phyloP scores from a whole-genome alignment of 768 basidiomycete genomes.

The Tricholoma saponaceum region DNA sequence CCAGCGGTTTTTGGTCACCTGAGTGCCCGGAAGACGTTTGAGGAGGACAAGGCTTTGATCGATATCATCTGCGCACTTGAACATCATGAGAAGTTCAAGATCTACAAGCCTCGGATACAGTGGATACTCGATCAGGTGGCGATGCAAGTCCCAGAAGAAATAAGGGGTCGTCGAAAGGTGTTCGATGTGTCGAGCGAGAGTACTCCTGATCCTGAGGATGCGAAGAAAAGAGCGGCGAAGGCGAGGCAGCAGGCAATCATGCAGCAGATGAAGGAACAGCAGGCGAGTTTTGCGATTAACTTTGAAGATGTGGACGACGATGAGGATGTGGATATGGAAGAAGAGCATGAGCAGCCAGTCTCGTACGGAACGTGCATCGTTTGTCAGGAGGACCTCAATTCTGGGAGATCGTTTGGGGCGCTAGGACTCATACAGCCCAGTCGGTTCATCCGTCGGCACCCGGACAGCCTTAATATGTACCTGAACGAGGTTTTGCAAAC shows the following conservation, averaged over 20 bases:
- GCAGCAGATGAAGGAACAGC: conserved; percentile 93
- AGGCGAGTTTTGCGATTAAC: conserved; percentile 79
- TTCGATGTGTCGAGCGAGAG: conserved; percentile 29
- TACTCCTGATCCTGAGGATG: conserved; percentile 53
- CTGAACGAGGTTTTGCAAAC: conserved; percentile 71
- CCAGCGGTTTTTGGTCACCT: conserved; percentile 57
- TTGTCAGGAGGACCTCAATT: conserved; percentile 90
- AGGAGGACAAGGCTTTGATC: conserved; percentile 57
- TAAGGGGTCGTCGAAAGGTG: conserved; percentile 44
- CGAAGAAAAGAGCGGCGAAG: conserved; percentile 82
- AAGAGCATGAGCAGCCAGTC: conserved; percentile 41
- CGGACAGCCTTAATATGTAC: conserved; percentile 58
- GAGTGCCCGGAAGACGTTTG: conserved; percentile 51
- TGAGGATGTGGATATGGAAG: conserved; percentile 62
- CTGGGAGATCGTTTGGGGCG: conserved; percentile 72
- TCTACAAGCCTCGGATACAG: conserved; percentile 63
- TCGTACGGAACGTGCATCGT: conserved; percentile 95
- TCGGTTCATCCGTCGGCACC: conserved; percentile 73
- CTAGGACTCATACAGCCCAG: conserved; percentile 89
- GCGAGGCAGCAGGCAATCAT: conserved; percentile 91
- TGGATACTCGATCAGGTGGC: conserved; percentile 73
- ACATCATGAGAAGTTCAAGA: conserved; percentile 68
- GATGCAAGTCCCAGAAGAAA: conserved; percentile 51
- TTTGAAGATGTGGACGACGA: conserved; percentile 71
- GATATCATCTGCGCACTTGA: conserved; percentile 77